Evolutionary conservation across 371 early-diverging fungal species (phyloP), one percentile per base, ranked within the genome.

Genomic region (Phascolomyces articulosus): DNA sequence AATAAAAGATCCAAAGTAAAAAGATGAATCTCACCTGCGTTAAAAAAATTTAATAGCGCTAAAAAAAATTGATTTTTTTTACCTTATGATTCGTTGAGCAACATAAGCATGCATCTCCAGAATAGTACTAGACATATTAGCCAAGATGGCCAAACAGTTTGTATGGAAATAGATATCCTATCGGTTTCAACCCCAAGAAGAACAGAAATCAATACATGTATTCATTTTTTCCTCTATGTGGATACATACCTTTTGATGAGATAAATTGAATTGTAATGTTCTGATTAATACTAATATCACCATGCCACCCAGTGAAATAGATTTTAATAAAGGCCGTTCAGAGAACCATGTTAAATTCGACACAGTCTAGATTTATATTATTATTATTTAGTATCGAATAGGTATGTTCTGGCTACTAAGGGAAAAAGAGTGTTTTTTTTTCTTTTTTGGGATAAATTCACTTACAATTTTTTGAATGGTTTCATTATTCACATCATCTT

Each of bases 401-500:
- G n/a, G n/a, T n/a, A n/a, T n/a, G n/a, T n/a, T n/a, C n/a, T n/a
- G n/a, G n/a, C n/a, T n/a, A n/a, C n/a, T n/a, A n/a, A n/a, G n/a
- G n/a, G n/a, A n/a, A n/a, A n/a, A n/a, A n/a, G n/a, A n/a, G n/a
- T n/a, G n/a, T n/a, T n/a, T n/a, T n/a, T n/a, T 38, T 40, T 15
- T 34, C 28, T 3, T 34, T 34, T 2, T 34, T 34, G 0, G 6
- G 11, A 11, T 9, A 34, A 34, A 2, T 34, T 15, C 16, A 58
- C 85, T 77, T 76, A 91, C 92, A 56, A 91, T 83, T 65, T 87
- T 87, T 66, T 91, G 90, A 21, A 88, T 85, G n/a, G 83, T 86
- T 23, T 91, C 91, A 58, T 85, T 90, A 58, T 88, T 91, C 1
- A 87, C 85, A 29, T 87, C 89, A 60, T 92, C 93, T 66, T 91